Conservation (phyloP, 495 filamentous ascomycete species). For the Pseudevernia furfuracea region DNA sequence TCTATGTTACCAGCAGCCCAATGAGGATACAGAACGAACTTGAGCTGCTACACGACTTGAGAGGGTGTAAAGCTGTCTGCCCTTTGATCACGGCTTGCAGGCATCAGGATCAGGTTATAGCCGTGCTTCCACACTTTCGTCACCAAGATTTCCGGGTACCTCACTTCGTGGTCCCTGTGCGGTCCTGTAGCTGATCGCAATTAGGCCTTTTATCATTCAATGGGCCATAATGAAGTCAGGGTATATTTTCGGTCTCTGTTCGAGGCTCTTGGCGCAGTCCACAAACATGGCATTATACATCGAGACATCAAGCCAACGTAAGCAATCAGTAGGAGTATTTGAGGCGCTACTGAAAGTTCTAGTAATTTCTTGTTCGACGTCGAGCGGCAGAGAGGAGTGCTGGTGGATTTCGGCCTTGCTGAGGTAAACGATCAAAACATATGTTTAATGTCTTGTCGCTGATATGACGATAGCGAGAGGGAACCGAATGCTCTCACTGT, state of each 20-base stretch:
- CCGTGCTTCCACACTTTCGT: constrained; percentile 88
- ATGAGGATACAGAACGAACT: constrained; percentile 92
- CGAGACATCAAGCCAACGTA: constrained; percentile 97
- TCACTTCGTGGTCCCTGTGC: background rate
- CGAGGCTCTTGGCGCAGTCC: constrained; percentile 73
- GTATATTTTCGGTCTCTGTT: constrained; percentile 87
- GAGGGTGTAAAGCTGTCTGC: constrained; percentile 73
- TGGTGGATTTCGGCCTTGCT: constrained; percentile 94
- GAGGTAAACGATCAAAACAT: constrained; percentile 39
- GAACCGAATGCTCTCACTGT: constrained; percentile 64
- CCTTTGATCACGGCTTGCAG: constrained; percentile 95
- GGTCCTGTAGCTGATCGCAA: constrained; percentile 10
- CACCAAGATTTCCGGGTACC: constrained; percentile 80
- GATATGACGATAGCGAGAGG: constrained; percentile 42
- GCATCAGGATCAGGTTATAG: constrained; percentile 87
- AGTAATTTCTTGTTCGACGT: constrained; percentile 94
- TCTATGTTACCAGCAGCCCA: constrained; percentile 94
- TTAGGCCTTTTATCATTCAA: constrained; percentile 76
- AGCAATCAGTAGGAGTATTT: constrained; percentile 17
- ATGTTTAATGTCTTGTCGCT: background rate
- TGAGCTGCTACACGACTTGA: constrained; percentile 86
- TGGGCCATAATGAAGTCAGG: constrained; percentile 75
- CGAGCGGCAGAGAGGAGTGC: constrained; percentile 67
- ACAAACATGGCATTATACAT: constrained; percentile 77
- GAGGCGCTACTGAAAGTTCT: background rate